Conservation (phyloP, 2,329 filamentous ascomycete genomes). For the Parascedosporium putredinis region DNA sequence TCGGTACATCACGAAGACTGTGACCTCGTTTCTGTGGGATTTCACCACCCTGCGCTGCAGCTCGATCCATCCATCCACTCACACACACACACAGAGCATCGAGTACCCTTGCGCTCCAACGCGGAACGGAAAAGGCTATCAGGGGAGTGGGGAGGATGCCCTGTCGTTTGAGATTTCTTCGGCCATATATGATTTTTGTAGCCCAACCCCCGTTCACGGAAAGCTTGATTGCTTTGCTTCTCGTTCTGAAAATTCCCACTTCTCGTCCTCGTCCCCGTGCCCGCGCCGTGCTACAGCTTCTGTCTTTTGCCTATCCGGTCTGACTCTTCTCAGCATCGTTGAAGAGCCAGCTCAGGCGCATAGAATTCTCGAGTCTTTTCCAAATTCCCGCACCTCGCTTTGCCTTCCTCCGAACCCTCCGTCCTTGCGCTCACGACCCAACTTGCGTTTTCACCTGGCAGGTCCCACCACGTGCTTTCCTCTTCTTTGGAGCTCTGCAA, state of each 20-base stretch:
- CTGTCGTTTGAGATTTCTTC: background rate
- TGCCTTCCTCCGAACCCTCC: too few relatives aligned
- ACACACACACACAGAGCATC: too few relatives aligned
- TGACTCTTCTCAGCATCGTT: background rate
- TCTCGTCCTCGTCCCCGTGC: background rate
- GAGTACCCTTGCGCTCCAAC: too few relatives aligned
- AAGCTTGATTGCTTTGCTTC: background rate
- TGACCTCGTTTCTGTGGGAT: conserved; percentile 1
- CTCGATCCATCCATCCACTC: too few relatives aligned
- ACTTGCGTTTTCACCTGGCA: background rate
- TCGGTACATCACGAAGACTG: background rate
- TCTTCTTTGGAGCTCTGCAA: background rate
- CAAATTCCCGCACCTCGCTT: too few relatives aligned
- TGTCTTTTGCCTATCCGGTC: background rate
- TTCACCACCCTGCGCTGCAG: background rate
- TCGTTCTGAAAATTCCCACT: background rate
- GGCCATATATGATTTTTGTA: background rate
- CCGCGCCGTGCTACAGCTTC: too few relatives aligned
- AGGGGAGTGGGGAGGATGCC: background rate
- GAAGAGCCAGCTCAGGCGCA: too few relatives aligned
- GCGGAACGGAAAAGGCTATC: too few relatives aligned
- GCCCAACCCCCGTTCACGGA: background rate
- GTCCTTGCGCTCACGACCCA: too few relatives aligned
- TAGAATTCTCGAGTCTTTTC: too few relatives aligned
- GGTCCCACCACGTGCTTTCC: too few relatives aligned